phyloP scores from a whole-genome alignment of 2,329 filamentous ascomycete species.

The Fusarium sp. region DNA sequence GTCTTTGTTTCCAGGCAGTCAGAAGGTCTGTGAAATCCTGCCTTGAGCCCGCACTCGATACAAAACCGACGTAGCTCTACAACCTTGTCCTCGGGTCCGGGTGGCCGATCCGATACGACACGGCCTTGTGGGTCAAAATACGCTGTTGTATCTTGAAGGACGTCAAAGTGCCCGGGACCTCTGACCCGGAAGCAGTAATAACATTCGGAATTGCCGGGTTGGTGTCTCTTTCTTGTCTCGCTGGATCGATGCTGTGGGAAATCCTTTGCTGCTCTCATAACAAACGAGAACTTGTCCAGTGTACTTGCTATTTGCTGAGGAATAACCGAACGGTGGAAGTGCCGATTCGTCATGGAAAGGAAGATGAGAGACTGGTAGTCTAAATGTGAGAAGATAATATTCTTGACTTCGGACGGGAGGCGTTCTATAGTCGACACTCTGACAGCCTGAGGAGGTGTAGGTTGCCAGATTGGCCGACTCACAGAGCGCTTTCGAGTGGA shows the following conservation, averaged over 20 bases:
- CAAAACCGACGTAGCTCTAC: slow-evolving; percentile 55
- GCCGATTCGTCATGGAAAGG: slow-evolving; percentile 52
- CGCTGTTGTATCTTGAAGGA: slow-evolving; percentile 49
- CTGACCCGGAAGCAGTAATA: slow-evolving; percentile 57
- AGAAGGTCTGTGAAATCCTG: slow-evolving; percentile 52
- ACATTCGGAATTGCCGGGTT: slow-evolving; percentile 56
- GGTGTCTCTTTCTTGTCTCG: slow-evolving; percentile 52
- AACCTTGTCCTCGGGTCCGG: slow-evolving; percentile 45
- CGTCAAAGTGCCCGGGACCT: slow-evolving; percentile 53
- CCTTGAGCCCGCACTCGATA: slow-evolving; percentile 55
- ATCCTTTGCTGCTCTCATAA: slow-evolving; percentile 56
- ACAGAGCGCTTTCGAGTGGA: slow-evolving; percentile 12
- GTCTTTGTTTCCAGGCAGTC: slow-evolving; percentile 54
- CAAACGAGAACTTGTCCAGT: slow-evolving; percentile 54
- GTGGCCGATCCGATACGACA: slow-evolving; percentile 47
- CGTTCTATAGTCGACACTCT: slow-evolving; percentile 48
- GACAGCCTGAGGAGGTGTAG: slow-evolving; percentile 11
- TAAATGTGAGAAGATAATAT: slow-evolving; percentile 50
- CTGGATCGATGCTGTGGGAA: slow-evolving; percentile 55
- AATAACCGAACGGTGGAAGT: slow-evolving; percentile 50
- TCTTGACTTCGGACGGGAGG: slow-evolving; percentile 50
- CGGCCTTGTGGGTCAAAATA: slow-evolving; percentile 49
- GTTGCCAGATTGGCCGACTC: slow-evolving; percentile 21
- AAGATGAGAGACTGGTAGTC: slow-evolving; percentile 57
- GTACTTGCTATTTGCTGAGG: slow-evolving; percentile 51